These are phyloP conservation scores for Protomyces inundatus DNA, from an alignment of 1,139 yeast genomes.

Conservation along the genomic window DNA sequence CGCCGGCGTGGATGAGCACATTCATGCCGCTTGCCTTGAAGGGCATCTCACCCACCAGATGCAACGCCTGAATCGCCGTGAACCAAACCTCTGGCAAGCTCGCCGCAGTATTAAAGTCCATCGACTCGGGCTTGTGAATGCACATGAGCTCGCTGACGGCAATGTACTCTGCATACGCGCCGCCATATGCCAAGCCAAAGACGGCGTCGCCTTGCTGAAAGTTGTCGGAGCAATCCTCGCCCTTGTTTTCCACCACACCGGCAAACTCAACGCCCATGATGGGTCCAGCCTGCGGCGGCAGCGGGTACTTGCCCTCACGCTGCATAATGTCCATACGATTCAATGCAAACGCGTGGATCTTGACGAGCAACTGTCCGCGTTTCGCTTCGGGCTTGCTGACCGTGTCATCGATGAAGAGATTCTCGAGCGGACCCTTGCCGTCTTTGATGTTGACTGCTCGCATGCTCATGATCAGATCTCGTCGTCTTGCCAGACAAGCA, in stretches of 20 bases:
- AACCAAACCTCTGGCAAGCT: conserved; percentile 42
- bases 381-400: conserved; percentile 33
- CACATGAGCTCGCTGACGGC: conserved; percentile 36
- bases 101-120: conserved; percentile 37
- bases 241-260: conserved; percentile 36
- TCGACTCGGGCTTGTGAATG: conserved; percentile 34
- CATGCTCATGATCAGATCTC: conserved; percentile 30
- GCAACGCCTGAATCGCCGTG: conserved; percentile 38
- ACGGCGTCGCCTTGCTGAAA: conserved; percentile 38
- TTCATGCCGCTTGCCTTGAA: conserved; percentile 35
- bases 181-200: conserved; percentile 40
- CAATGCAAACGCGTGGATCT: conserved; percentile 38
- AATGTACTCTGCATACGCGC: conserved; percentile 42
- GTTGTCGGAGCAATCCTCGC: conserved; percentile 24
- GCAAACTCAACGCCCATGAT: conserved; percentile 41
- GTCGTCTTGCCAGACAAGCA: too few relatives aligned
- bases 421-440: conserved; percentile 36
- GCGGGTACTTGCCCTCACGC: conserved; percentile 36
- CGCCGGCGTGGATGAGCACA: conserved; percentile 40
- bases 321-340: conserved; percentile 39
- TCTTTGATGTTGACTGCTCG: conserved; percentile 35
- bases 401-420: conserved; percentile 34
- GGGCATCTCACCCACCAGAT: conserved; percentile 36
- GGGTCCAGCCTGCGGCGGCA: conserved; percentile 37
- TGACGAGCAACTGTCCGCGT: conserved; percentile 36